Base-by-base conservation (phyloP, 345 rosid species). In the Eucalyptus albens region DNA sequence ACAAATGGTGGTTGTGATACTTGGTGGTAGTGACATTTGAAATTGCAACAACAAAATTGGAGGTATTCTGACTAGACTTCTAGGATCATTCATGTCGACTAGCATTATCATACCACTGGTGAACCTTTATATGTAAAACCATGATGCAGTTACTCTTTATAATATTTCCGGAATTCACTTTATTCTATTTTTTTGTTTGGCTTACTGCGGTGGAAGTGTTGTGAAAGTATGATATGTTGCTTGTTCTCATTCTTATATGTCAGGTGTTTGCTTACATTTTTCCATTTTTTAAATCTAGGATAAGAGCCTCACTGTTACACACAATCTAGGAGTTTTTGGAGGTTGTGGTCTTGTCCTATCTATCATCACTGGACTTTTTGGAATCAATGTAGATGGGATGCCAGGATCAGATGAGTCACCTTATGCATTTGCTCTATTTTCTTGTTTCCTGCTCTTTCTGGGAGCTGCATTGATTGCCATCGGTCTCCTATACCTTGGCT, bases 341-440 rank as follows among this genome's bases (percentile, higher is more conserved):
- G 95, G 96, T 45, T 95, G 95, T 8, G 96, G 97, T 59, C 93
- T 96, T 17, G 82, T 94, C 60, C 95, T 96, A 16, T 91, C 96
- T 13, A 93, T 96, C 90, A 91, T 93, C 45, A 94, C 96, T 24
- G 95, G 97, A 37, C 95, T 95, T 26, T 94, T 94, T 59, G 96
- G 96, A 89, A 96, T 94, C 77, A 94, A 96, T 89, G 94, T 96
- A 85, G 96, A 94, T 87, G 96, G 97, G 53, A 96, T 96, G 16
- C 97, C 96, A 26, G 95, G 96, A 92, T 81, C 91, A n/a, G 85
- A 82, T 51, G 87, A 88, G 49, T 89, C 91, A 62, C 94, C 96
- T 7, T 91, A 91, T 87, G 96, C 94, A 26, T 96, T 96, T 89
- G 90, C 83, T 4, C 17, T 93, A 40, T 95, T 95, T 92, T 89